Conservation (phyloP, 2,329 filamentous ascomycete genomes). For the Cladosporium sp. region DNA sequence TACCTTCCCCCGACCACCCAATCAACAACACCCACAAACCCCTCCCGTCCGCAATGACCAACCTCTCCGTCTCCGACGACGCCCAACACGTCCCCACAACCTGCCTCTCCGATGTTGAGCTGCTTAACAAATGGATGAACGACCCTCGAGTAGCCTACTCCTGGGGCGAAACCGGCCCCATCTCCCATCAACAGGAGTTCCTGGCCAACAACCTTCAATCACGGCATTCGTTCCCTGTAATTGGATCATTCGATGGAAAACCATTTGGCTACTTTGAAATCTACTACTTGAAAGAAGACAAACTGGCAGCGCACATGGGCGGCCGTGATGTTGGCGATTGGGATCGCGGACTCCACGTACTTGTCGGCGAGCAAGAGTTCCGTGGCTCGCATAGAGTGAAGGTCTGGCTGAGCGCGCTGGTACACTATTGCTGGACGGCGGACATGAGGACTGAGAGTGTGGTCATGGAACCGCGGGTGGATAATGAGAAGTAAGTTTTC, state of each 20-base stretch:
- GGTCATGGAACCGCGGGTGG: conserved; percentile 82
- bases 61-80: conserved; percentile 9
- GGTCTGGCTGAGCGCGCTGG: conserved; percentile 76
- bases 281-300: conserved; percentile 96
- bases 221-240: conserved; percentile 79
- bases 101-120: conserved; percentile 54
- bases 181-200: conserved; percentile 60
- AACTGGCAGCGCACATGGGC: conserved; percentile 64
- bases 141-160: conserved; percentile 77
- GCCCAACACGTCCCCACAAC: neutral
- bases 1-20: neutral
- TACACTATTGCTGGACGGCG: conserved; percentile 78
- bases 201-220: conserved; percentile 61
- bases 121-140: conserved; percentile 85
- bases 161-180: conserved; percentile 67
- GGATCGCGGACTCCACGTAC: conserved; percentile 81
- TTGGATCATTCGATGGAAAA: conserved; percentile 89
- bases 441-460: conserved; percentile 79
- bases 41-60: conserved; percentile 5
- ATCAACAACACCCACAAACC: neutral
- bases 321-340: conserved; percentile 63
- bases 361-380: conserved; percentile 90
- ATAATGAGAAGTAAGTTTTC: conserved; percentile 80
- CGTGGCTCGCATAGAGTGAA: conserved; percentile 71
- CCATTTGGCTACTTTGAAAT: conserved; percentile 97